Evolutionary conservation across 805 yeast genomes (phyloP), one percentile per base, ranked within the genome.

Genomic region (Monosporozyma servazzii): DNA sequence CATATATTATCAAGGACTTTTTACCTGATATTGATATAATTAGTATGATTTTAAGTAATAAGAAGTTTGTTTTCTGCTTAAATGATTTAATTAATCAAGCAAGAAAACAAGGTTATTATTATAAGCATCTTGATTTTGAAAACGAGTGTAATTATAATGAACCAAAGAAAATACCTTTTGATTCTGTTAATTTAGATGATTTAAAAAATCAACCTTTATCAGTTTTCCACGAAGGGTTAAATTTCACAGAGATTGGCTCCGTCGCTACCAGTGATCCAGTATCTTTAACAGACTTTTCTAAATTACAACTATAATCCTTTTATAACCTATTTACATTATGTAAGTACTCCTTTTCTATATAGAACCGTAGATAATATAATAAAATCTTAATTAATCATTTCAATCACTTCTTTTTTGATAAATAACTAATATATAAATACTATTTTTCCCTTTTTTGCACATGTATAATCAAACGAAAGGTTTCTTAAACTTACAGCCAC

Each of bases 91-190:
- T 42, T 15, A 1, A 42, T 6, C 7, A 25, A 25, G 20, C 20
- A 13, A 40, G 10, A 40, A 10, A 40, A 20, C 31, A 10, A 25
- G 20, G 31, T 2, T 42, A 9, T 25, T 42, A 25, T 23, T 21
- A 42, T 25, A 42, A 42, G 23, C 30, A 42, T 42, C 30, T 42
- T 7, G 45, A 42, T 25, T 42, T 42, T 21, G 31, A 42, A 42
- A 42, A 42, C 11, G 45, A 25, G 20, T 15, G 30, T 42, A 42
- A 42, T n/a, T 25, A 1, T 42, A 20, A 42, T 15, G 45, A 42
- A 25, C 45, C 45, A 42, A 42, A 13, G 21, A 42, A 42, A 25
- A 42, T 42, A 42, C 31, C 45, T 42, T 25, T 42, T 42, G 31
- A 42, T 25, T 42, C 45, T 8, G 17, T 15, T 25, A 42, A 42